These are phyloP conservation scores for Pseudomassariella vexata DNA, from an alignment of 2,329 filamentous ascomycete species.

Conservation along the genomic window DNA sequence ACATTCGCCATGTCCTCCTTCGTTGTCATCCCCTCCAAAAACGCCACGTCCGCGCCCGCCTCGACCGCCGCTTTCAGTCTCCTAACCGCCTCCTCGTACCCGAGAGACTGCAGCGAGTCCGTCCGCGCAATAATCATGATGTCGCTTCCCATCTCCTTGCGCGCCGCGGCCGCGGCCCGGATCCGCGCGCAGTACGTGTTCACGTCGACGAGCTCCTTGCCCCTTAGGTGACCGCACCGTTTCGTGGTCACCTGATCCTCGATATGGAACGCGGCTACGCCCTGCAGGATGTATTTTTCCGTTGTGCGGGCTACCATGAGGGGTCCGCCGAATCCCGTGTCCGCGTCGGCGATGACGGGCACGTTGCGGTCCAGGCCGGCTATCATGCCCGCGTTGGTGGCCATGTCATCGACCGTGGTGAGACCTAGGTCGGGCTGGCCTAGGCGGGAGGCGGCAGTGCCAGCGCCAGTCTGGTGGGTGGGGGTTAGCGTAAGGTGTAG, in stretches of 20 bases:
- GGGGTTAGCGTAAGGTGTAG: no score
- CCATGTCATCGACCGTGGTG: slow-evolving; percentile 57
- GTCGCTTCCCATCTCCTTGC: slow-evolving; percentile 35
- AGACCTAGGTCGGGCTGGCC: slow-evolving; percentile 60
- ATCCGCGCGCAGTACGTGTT: slow-evolving; percentile 23
- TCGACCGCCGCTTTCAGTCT: slow-evolving; percentile 38
- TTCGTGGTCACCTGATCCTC: slow-evolving; percentile 30
- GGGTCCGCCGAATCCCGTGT: slow-evolving; percentile 50
- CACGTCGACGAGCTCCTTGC: slow-evolving; percentile 24
- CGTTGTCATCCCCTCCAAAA: slow-evolving; percentile 45
- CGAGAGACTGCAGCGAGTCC: slow-evolving; percentile 44
- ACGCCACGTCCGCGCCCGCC: slow-evolving; percentile 46
- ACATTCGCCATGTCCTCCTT: slow-evolving; percentile 34
- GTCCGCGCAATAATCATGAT: slow-evolving; percentile 55
- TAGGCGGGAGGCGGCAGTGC: slow-evolving; percentile 37
- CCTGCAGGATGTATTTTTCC: slow-evolving; percentile 19
- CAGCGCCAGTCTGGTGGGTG: slow-evolving; percentile 16
- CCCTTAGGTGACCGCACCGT: slow-evolving; percentile 29
- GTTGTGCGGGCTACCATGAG: slow-evolving; percentile 46
- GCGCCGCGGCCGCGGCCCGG: slow-evolving; percentile 24
- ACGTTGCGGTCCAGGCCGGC: slow-evolving; percentile 48
- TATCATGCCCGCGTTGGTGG: slow-evolving; percentile 57
- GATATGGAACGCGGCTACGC: slow-evolving; percentile 23
- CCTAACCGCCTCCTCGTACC: slow-evolving; percentile 43
- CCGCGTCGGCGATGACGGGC: slow-evolving; percentile 56